Evolutionary conservation across 108 stramenopile genomes (phyloP).

Genomic region (Skeletonema menzelii): DNA sequence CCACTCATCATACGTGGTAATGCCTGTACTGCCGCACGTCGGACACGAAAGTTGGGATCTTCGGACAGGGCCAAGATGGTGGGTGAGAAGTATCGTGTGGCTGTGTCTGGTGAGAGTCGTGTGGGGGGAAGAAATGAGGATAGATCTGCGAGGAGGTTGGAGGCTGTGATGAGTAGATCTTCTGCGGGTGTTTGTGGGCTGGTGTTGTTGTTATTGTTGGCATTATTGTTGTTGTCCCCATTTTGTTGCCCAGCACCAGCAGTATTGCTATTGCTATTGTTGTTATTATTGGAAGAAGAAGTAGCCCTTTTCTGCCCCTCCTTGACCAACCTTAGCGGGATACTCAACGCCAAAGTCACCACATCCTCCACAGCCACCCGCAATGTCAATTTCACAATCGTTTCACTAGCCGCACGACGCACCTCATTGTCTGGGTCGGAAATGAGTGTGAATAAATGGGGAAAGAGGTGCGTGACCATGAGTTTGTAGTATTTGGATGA

Average conservation of each 20-base stretch:
- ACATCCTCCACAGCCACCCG: slow-evolving; percentile 68
- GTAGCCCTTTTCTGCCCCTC: slow-evolving; percentile 30
- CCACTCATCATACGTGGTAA: slow-evolving; percentile 88
- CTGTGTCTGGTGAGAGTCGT: slow-evolving; percentile 46
- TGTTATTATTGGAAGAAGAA: slow-evolving; percentile 5
- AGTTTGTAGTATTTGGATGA: slow-evolving; percentile 62
- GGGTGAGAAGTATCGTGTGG: slow-evolving; percentile 69
- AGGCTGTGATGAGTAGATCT: slow-evolving; percentile 93
- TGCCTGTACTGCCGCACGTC: slow-evolving; percentile 91
- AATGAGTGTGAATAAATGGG: slow-evolving; percentile 60
- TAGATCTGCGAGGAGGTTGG: slow-evolving; percentile 88
- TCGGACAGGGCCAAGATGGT: slow-evolving; percentile 85
- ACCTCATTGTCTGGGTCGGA: slow-evolving; percentile 82
- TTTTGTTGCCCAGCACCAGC: neutral
- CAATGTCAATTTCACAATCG: slow-evolving; percentile 68
- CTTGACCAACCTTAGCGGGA: slow-evolving; percentile 68
- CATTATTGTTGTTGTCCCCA: neutral
- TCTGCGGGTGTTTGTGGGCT: slow-evolving; percentile 63
- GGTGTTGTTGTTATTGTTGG: neutral
- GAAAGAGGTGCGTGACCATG: slow-evolving; percentile 60
- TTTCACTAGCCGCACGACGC: slow-evolving; percentile 77
- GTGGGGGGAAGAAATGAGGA: slow-evolving; percentile 51
- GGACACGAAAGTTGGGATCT: slow-evolving; percentile 94
- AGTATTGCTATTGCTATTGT: too few species aligned
- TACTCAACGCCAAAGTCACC: slow-evolving; percentile 52